Evolutionary conservation across 495 filamentous ascomycete genomes (phyloP), one percentile per base, ranked within the genome.

Genomic region (Entonaema liquescens): DNA sequence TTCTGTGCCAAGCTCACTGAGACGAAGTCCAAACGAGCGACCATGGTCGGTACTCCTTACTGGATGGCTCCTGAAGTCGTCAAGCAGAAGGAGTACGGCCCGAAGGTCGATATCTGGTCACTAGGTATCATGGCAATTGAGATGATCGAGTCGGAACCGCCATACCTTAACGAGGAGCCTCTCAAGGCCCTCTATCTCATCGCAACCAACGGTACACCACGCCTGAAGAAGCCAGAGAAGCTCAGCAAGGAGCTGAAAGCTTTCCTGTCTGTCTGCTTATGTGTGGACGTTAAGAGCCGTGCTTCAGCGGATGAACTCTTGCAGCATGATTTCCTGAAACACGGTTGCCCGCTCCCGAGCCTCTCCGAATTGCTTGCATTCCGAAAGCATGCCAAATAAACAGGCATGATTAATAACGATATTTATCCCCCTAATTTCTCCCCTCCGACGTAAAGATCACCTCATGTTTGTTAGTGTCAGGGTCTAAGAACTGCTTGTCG

Each of bases 51-150:
- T 63, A 99, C 95, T 15, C 95, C 95, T 1, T 99, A 98, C 84
- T 99, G 95, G 95, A 99, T 99, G 95, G 95, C 95, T 2, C 95
- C 95, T 33, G 95, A 99, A 79, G 95, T 99, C 15, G 95, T 99
- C 76, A 98, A 98, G 83, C 95, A 98, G 79, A 97, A 97, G 84
- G 94, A 97, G 78, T 99, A 99, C 76, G 95, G 93, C 38, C 90
- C 92, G 71, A 99, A 99, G 86, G 95, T 98, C 62, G 95, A 99
- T 76, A 97, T 98, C 73, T 98, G 95, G 95, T 98, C 95, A 12
- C 85, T 99, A 55, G 95, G 95, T 73, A 99, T 99, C 82, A 99
- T 98, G 95, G 95, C 95, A 42, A 99, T 99, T 72, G 95, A 99
- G 83, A 97, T 99, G 96, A 99, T 99, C 76, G 96, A 99, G 80